Evolutionary conservation across 2,329 filamentous ascomycete genomes (phyloP), one percentile per base, ranked within the genome.

Genomic region (Trichoderma atrobrunneum): DNA sequence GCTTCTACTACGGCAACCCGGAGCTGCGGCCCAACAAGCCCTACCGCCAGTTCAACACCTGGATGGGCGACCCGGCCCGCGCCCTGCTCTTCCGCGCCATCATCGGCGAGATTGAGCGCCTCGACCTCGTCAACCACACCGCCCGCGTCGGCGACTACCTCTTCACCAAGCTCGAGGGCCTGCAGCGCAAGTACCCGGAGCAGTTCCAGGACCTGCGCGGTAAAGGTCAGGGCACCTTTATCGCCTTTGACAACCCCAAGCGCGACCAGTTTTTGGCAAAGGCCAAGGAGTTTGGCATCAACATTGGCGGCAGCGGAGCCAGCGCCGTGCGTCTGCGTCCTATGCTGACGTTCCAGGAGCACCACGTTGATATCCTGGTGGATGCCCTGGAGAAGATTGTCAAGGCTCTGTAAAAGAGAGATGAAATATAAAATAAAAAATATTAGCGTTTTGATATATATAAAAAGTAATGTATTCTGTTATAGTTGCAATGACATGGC

Each of bases 41-140:
- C 7, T 97, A 97, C 87, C 91, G 94, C 74, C 94, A 97, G 84
- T 97, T 97, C 88, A 97, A 97, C 87, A 97, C 94, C 63, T 97
- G 94, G 94, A 97, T 97, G 92, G 94, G 94, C 78, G 94, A 97
- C 84, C 94, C 94, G 18, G 91, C 92, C 16, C 91, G 93, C 73
- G 93, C 92, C 18, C 85, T 97, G 73, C 87, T 97, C 76, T 97
- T 97, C 91, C 90, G 92, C 74, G 92, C 90, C 78, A 97, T 97
- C 83, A 89, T 95, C 79, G 84, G 92, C 72, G 94, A 97, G 84
- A 91, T 97, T 71, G 85, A 94, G 82, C 86, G 89, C 65, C 86
- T 93, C 72, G 88, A 92, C 78, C 87, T 97, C n/a, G 93, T 97
- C 66, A 85, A 89, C 79, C 87, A 94, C 83, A 97, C 95, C 3